Percentiles rank a stretch among this genome's conserved stretches.
Evolutionary conservation across 768 basidiomycete species (phyloP).

Genomic region (Leccinum boreale): DNA sequence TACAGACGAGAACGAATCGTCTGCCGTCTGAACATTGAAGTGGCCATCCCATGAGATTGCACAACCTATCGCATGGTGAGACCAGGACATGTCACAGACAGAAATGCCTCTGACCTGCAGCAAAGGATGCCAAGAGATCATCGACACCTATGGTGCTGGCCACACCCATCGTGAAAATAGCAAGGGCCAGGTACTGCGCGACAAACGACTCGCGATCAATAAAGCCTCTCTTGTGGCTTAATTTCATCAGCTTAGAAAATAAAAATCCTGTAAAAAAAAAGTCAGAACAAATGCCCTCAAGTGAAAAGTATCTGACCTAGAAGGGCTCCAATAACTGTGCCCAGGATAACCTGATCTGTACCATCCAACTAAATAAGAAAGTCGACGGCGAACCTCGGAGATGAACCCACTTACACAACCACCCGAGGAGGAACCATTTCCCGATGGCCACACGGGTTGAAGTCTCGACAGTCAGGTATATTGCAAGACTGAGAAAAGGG

Average conservation of each 20-base stretch:
- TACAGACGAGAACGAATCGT: slow-evolving; percentile 85
- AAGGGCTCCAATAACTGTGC: slow-evolving; percentile 63
- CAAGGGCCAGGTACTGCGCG: slow-evolving; percentile 75
- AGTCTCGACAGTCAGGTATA: slow-evolving; percentile 79
- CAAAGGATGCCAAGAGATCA: slow-evolving; percentile 87
- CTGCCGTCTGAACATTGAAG: slow-evolving; percentile 76
- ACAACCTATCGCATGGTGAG: slow-evolving; percentile 48
- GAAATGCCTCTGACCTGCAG: slow-evolving; percentile 50
- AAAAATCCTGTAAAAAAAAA: slow-evolving; percentile 44
- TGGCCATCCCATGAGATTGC: slow-evolving; percentile 92
- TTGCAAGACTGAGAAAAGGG: slow-evolving; percentile 82
- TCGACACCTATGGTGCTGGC: slow-evolving; percentile 80
- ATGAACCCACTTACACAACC: slow-evolving; percentile 49
- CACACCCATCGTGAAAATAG: slow-evolving; percentile 75
- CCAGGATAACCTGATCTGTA: slow-evolving; percentile 78
- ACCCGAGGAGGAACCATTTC: slow-evolving; percentile 85
- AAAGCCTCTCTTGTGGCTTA: slow-evolving; percentile 56
- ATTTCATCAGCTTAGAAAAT: slow-evolving; percentile 73
- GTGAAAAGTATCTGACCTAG: slow-evolving; percentile 33
- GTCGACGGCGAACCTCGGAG: neutral
- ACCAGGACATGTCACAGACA: neutral
- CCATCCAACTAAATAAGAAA: slow-evolving; percentile 1
- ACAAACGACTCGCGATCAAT: slow-evolving; percentile 85
- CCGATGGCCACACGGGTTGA: slow-evolving; percentile 61
- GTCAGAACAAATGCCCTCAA: neutral